Base-by-base conservation (phyloP, 371 early-diverging fungal species). In the Apophysomyces trapeziformis region DNA sequence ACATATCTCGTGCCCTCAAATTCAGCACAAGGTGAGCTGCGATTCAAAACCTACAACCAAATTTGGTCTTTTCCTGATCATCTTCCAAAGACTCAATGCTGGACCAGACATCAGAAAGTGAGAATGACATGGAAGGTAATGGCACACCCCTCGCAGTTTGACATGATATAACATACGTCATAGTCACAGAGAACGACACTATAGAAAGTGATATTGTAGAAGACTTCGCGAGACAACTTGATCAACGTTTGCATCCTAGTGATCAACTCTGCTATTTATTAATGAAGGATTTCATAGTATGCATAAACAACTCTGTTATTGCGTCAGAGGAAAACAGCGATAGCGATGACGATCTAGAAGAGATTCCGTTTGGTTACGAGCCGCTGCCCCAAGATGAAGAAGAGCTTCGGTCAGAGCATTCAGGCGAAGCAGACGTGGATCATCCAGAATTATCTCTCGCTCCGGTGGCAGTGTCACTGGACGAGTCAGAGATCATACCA, bases 161-260 rank as follows among this genome's bases (percentile, higher is more conserved):
- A 26, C 32, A 26, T 26, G 2, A 26, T 26, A 26, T 26, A 26
- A 26, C 1, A 32, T n/a, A 21, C 4, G n/a, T 50, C 16, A 21
- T 9, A 21, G 54, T 21, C 21, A 18, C 21, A 26, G 54, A 50
- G 9, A 26, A 50, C 21, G 21, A 1, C 21, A 50, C 7, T 21
- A 21, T 5, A 7, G 32, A 50, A 50, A 61, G 61, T 50, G 78
- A 78, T 58, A 45, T 68, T 12, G 73, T 78, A 13, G 76, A 78
- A 50, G 73, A 75, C 5, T 78, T 78, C 66, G 73, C 78, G n/a
- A 65, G 73, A 7, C 75, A 78, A 45, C 57, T 78, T 21, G 78
- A 78, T 43, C 44, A 68, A 68, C 60, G 75, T 77, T 66, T 67
- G 38, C 36, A 35, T 3, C n/a, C 41, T 36, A 14, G 45, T 45